A percentile compares a stretch with the other conserved stretches of the same genome.
Conservation (phyloP, 164 flowering plant species). For the Aristolochia contorta region DNA sequence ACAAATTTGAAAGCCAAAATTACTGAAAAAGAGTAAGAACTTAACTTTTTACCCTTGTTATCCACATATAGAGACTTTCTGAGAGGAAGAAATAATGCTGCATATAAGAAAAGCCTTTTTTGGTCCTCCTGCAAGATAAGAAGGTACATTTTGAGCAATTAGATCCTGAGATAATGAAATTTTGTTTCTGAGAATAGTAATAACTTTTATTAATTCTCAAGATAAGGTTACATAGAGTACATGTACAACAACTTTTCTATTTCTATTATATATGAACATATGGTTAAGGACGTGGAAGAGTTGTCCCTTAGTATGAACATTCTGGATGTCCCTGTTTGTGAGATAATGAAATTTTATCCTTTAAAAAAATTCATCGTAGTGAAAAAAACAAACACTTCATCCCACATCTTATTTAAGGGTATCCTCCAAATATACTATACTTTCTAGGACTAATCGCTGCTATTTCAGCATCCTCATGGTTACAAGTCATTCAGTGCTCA, state of each 20-base stretch:
- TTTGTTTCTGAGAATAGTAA: too few species aligned
- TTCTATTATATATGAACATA: too few species aligned
- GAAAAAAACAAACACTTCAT: neutral
- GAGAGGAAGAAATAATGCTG: constrained; percentile 70
- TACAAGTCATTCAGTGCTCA: too few species aligned
- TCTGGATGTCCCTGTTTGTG: too few species aligned
- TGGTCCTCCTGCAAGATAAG: constrained; percentile 63
- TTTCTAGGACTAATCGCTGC: neutral
- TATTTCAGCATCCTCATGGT: too few species aligned
- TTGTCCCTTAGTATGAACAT: too few species aligned
- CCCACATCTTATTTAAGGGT: neutral
- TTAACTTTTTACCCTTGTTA: constrained; percentile 56
- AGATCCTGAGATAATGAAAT: too few species aligned
- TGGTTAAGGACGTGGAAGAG: too few species aligned
- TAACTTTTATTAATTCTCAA: too few species aligned
- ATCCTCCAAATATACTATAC: neutral
- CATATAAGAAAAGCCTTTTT: constrained; percentile 55
- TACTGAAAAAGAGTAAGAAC: neutral
- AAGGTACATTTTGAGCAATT: neutral
- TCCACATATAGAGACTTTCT: constrained; percentile 40
- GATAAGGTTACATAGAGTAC: too few species aligned
- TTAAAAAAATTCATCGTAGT: too few species aligned
- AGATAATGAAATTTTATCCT: neutral
- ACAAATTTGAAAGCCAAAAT: neutral
- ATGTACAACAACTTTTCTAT: too few species aligned